These are phyloP conservation scores for Colletotrichum scovillei DNA, from an alignment of 2,329 filamentous ascomycete species.

Conservation along the genomic window DNA sequence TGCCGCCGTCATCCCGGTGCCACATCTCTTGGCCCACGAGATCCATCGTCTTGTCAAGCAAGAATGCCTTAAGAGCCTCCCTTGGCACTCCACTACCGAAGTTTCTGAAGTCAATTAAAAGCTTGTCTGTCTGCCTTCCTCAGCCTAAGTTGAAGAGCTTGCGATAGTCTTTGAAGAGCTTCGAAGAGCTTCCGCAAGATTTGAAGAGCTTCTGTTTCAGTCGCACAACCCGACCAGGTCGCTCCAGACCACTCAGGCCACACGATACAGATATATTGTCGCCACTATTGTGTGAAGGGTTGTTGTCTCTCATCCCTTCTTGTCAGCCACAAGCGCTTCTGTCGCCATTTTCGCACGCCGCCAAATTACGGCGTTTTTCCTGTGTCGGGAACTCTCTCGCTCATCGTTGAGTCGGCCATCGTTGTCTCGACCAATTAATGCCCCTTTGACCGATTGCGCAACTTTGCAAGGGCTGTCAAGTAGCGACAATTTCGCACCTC, in stretches of 20 bases:
- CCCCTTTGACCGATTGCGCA: slow-evolving; percentile 29
- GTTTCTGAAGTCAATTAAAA: slow-evolving; percentile 32
- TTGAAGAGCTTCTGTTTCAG: slow-evolving; percentile 24
- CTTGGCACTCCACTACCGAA: slow-evolving; percentile 34
- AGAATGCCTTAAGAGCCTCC: slow-evolving; percentile 26
- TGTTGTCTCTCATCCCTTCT: neutral
- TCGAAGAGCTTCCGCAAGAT: neutral
- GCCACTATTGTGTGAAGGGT: slow-evolving; percentile 1
- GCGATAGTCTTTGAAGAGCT: slow-evolving; percentile 15
- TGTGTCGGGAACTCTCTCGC: slow-evolving; percentile 9
- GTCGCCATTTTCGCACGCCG: slow-evolving; percentile 13
- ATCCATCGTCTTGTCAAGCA: slow-evolving; percentile 31
- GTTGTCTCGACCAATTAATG: slow-evolving; percentile 13
- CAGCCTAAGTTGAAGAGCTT: slow-evolving; percentile 1
- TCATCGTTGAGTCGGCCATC: slow-evolving; percentile 12
- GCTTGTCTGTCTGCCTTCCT: slow-evolving; percentile 3
- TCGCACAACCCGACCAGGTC: slow-evolving; percentile 8
- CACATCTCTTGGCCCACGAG: slow-evolving; percentile 36
- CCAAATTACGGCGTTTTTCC: slow-evolving; percentile 13
- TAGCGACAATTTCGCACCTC: slow-evolving; percentile 25
- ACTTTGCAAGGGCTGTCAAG: slow-evolving; percentile 28
- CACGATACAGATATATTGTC: slow-evolving; percentile 2
- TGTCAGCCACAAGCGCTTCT: slow-evolving; percentile 15
- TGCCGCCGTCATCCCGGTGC: slow-evolving; percentile 31
- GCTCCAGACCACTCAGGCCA: neutral